These are phyloP conservation scores for Boletus coccyginus DNA, from an alignment of 768 basidiomycete genomes.

Conservation along the genomic window DNA sequence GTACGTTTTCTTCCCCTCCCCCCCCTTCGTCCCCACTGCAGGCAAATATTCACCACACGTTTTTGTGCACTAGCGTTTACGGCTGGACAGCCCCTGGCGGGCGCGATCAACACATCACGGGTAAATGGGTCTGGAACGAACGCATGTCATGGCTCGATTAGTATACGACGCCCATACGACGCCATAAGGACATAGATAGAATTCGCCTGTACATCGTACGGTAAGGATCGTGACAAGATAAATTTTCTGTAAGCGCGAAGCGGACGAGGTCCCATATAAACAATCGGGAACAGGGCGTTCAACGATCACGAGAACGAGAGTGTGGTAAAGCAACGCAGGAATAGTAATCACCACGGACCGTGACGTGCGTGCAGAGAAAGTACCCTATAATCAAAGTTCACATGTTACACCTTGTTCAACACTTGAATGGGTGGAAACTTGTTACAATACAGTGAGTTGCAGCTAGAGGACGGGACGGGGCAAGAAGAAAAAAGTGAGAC, in stretches of 20 bases:
- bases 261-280: conserved; percentile 17
- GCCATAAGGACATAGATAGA: conserved; percentile 22
- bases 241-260: conserved; percentile 12
- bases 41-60: background rate
- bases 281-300: conserved; percentile 11
- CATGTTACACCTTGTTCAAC: conserved; percentile 54
- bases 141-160: conserved; percentile 50
- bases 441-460: conserved; percentile 85
- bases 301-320: conserved; percentile 10
- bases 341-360: conserved; percentile 13
- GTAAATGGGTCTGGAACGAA: conserved; percentile 45
- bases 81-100: conserved; percentile 10
- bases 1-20: conserved; percentile 39
- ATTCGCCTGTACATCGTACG: conserved; percentile 28
- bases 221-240: conserved; percentile 30
- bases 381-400: conserved; percentile 43
- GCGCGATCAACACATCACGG: conserved; percentile 22
- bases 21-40: background rate
- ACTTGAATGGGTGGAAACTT: conserved; percentile 50
- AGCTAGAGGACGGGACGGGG: conserved; percentile 31
- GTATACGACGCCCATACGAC: conserved; percentile 25
- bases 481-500: conserved; percentile 7
- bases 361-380: conserved; percentile 13
- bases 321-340: conserved; percentile 11
- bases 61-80: conserved; percentile 18